Evolutionary conservation across 345 rosid genomes (phyloP).

Genomic region (Sisymbrium irio): DNA sequence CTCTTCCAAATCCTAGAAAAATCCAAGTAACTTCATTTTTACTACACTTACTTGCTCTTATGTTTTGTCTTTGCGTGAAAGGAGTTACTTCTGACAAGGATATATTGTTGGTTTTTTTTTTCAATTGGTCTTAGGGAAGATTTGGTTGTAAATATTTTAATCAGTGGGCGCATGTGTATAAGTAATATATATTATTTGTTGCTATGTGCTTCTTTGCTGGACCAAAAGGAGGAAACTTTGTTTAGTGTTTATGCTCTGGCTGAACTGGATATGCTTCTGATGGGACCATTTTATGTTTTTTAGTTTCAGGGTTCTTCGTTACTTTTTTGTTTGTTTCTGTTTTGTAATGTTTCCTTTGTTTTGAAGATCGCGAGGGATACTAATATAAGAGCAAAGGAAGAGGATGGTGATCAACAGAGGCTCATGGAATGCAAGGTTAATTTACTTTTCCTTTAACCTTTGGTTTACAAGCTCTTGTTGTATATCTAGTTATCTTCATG

Average conservation of each 20-base stretch:
- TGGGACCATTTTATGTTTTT: neutral
- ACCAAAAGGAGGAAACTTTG: constrained; percentile 9
- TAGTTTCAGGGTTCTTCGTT: neutral
- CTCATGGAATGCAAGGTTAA: constrained; percentile 29
- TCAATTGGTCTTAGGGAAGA: neutral
- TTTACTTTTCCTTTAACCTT: neutral
- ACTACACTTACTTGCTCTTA: neutral
- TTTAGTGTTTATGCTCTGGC: neutral
- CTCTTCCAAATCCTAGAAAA: constrained; percentile 41
- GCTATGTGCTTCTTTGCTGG: neutral
- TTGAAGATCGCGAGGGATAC: constrained; percentile 18
- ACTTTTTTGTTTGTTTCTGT: neutral
- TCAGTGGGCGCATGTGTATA: constrained; percentile 16
- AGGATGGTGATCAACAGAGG: constrained; percentile 11
- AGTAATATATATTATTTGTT: neutral
- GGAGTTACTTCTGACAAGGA: constrained; percentile 9
- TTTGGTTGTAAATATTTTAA: constrained; percentile 11
- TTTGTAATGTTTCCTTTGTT: neutral
- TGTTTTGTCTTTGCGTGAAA: neutral
- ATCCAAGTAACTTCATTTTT: constrained; percentile 45
- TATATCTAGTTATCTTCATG: constrained; percentile 5
- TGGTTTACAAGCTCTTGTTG: neutral
- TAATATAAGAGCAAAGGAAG: constrained; percentile 19
- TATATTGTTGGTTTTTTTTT: neutral
- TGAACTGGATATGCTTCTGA: neutral